A percentile compares a stretch with the other conserved stretches of the same genome.
These are phyloP conservation scores for Meyerozyma smithsonii DNA, from an alignment of 1,139 yeast species.

Conservation along the genomic window DNA sequence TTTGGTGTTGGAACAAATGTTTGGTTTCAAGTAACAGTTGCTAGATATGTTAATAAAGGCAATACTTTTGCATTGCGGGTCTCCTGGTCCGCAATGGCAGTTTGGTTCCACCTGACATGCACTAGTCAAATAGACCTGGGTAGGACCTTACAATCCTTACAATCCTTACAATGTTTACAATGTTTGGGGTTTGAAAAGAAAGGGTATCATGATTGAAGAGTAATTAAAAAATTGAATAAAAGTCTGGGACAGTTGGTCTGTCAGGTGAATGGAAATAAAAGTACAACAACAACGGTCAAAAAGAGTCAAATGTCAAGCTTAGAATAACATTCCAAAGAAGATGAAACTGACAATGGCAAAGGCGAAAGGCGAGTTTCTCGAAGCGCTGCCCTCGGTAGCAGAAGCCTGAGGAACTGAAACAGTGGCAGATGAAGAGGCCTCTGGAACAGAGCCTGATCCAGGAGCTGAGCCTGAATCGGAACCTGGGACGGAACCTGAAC, in stretches of 20 bases:
- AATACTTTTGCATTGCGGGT: neutral
- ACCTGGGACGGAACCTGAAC: neutral
- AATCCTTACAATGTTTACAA: no score
- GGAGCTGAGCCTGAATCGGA: no score
- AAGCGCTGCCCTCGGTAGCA: neutral
- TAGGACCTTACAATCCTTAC: no score
- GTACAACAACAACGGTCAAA: neutral
- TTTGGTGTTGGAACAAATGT: neutral
- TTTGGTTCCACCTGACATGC: no score
- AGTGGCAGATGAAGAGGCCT: neutral
- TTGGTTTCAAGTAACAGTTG: neutral
- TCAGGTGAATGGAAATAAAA: neutral
- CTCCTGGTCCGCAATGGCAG: no score
- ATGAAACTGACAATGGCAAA: neutral
- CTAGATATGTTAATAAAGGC: neutral
- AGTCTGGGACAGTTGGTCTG: neutral
- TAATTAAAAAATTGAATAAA: no score
- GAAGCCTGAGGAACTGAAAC: neutral
- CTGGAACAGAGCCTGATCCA: neutral
- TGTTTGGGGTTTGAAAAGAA: no score
- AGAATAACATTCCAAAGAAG: neutral
- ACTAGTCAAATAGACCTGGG: no score
- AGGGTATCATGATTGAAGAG: no score
- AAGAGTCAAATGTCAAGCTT: neutral
- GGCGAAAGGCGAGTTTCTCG: neutral